Conservation (phyloP, 352 stramenopile genomes). For the Ophiocytium majus region DNA sequence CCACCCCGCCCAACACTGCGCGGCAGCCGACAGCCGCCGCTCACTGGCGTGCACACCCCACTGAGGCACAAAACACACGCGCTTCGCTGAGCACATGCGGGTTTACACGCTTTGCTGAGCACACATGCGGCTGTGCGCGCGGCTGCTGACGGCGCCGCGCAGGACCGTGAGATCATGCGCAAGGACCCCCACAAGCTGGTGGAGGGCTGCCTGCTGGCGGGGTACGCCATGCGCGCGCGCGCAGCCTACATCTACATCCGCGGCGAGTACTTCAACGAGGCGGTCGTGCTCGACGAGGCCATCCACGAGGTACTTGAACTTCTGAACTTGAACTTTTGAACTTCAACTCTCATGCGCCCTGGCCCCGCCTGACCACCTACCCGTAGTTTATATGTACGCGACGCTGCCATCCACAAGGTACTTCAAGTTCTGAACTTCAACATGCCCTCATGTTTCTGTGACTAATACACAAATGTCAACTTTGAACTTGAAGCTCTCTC, state of each 20-base stretch:
- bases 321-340: too few species aligned
- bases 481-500: too few species aligned
- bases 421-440: too few species aligned
- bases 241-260: constrained; percentile 99
- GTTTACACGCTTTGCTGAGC: too few species aligned
- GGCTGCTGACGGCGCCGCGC: neutral
- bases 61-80: too few species aligned
- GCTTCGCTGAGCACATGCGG: too few species aligned
- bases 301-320: constrained; percentile 99
- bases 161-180: constrained; percentile 99
- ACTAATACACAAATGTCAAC: too few species aligned
- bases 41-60: too few species aligned
- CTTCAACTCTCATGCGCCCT: neutral
- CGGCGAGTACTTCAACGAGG: constrained; percentile 99
- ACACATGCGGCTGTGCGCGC: too few species aligned
- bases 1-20: too few species aligned
- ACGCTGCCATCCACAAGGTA: neutral
- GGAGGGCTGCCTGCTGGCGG: constrained; percentile 94
- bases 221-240: constrained; percentile 96
- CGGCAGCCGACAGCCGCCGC: too few species aligned
- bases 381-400: neutral
- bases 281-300: constrained; percentile 67
- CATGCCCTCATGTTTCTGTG: too few species aligned
- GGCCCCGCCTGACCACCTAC: neutral
- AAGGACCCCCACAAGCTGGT: constrained; percentile 99